Percentiles rank a stretch among this genome's conserved stretches.
These are phyloP conservation scores for Penicillium ochrochloron DNA, from an alignment of 495 filamentous ascomycete genomes.

Conservation along the genomic window DNA sequence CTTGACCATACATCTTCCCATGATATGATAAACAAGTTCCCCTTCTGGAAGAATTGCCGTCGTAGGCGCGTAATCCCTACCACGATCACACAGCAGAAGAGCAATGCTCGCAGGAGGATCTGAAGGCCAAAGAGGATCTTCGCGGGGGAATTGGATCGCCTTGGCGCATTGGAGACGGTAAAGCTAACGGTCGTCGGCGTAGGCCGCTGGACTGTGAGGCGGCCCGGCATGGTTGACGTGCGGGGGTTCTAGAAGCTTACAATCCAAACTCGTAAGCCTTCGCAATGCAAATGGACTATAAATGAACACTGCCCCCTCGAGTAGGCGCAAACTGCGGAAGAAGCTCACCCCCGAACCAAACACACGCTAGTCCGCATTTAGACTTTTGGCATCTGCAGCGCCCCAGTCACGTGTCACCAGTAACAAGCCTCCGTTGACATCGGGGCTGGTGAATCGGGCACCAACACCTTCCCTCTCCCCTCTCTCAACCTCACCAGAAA, in stretches of 20 bases:
- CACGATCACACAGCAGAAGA: constrained; percentile 47
- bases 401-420: constrained; percentile 34
- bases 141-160: constrained; percentile 58
- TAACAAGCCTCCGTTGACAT: constrained; percentile 24
- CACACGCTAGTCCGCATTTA: constrained; percentile 29
- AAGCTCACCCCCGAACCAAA: constrained; percentile 20
- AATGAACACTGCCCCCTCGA: constrained; percentile 2
- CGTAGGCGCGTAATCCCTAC: constrained; percentile 46
- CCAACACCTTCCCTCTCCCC: constrained; percentile 20
- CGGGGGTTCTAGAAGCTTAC: constrained; percentile 1
- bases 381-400: constrained; percentile 16
- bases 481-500: constrained; percentile 33
- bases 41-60: constrained; percentile 29
- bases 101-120: constrained; percentile 52
- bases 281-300: constrained; percentile 14
- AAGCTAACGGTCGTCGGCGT: constrained; percentile 87
- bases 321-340: constrained; percentile 8
- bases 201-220: constrained; percentile 70
- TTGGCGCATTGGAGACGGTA: constrained; percentile 75
- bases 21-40: constrained; percentile 21
- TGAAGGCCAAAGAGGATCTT: constrained; percentile 57
- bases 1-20: constrained; percentile 44
- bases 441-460: constrained; percentile 23
- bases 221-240: constrained; percentile 44
- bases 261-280: constrained; percentile 8